Evolutionary conservation across 2,329 filamentous ascomycete species (phyloP).

Genomic region (Fusarium sarcochroum): DNA sequence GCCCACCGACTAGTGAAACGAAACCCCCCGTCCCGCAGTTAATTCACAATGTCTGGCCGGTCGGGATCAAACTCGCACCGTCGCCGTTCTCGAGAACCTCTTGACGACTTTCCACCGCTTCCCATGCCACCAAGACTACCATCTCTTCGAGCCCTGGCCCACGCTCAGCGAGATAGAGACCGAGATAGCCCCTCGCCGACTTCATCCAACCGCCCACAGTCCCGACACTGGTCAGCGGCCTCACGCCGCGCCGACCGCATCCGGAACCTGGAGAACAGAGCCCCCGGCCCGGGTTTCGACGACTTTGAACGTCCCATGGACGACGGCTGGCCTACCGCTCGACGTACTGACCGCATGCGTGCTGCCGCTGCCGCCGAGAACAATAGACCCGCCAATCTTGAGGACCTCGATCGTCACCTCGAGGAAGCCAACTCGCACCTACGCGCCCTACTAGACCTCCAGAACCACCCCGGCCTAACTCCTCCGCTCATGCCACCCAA

Average conservation of each 20-base stretch:
- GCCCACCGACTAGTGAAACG: constrained; percentile 31
- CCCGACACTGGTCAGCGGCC: constrained; percentile 48
- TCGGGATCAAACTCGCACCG: constrained; percentile 50
- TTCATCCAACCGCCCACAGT: constrained; percentile 40
- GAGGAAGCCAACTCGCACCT: constrained; percentile 62
- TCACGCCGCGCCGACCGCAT: constrained; percentile 56
- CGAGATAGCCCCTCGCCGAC: constrained; percentile 47
- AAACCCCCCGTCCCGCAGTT: constrained; percentile 21
- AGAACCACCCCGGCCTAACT: constrained; percentile 51
- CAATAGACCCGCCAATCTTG: constrained; percentile 50
- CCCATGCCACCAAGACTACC: constrained; percentile 51
- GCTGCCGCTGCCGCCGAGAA: constrained; percentile 36
- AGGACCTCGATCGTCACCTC: constrained; percentile 57
- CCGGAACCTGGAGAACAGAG: constrained; percentile 52
- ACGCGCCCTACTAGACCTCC: constrained; percentile 59
- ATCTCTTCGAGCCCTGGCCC: constrained; percentile 51
- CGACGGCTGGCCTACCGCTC: constrained; percentile 47
- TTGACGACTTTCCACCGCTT: constrained; percentile 53
- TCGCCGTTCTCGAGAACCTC: constrained; percentile 50
- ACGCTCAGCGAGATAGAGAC: constrained; percentile 48
- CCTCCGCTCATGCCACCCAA: constrained; percentile 50
- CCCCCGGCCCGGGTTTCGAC: constrained; percentile 40
- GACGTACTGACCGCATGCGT: constrained; percentile 47
- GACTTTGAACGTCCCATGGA: constrained; percentile 50
- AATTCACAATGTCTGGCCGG: constrained; percentile 52